Base-by-base conservation (phyloP, 495 filamentous ascomycete species). In the Hypoxylon subgilvum region DNA sequence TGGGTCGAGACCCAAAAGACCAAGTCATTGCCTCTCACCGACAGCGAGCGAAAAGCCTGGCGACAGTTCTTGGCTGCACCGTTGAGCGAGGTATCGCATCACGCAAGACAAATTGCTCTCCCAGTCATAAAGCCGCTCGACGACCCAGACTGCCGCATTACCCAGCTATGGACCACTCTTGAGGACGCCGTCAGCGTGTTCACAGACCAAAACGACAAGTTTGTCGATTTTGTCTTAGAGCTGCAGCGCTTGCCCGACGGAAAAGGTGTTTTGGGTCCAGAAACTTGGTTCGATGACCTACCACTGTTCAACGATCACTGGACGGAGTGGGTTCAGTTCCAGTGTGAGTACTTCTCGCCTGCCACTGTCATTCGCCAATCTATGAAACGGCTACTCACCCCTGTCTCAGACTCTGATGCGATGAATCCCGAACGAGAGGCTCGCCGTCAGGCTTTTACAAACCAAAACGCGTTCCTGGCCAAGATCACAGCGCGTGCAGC, bases 381-480 rank as follows among this genome's bases (percentile, higher is more conserved):
- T 34, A 4, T 34, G n/a, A 34, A 5, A 3, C n/a, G 7, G 3
- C 31, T 12, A 12, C n/a, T 4, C 8, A 4, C 3, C 27, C 25
- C 9, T 31, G 42, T 27, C 43, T 35, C 38, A 4, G 34, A 43
- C 21, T 25, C 19, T 27, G 16, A 40, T 27, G 25, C 23, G 13
- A 13, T 12, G 4, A 23, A 12, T 18, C 31, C 35, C 19, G 30
- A 44, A 13, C 41, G 19, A 32, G 44, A 34, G n/a, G 28, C 25
- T n/a, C 22, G 27, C 16, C 32, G 45, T 9, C 53, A 57, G 32
- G 44, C 53, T 16, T 25, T 35, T 4, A 22, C 50, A 21, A 57
- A 57, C 44, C 53, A 38, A 16, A 57, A 57, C 30, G 45, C 44
- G 35, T 57, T 57, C 36, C 44, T 61, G 2, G 43, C 49, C 6